Percentiles rank a stretch among this genome's conserved stretches.
phyloP scores from a whole-genome alignment of 768 basidiomycete species.

The Lentinula guzmanii region DNA sequence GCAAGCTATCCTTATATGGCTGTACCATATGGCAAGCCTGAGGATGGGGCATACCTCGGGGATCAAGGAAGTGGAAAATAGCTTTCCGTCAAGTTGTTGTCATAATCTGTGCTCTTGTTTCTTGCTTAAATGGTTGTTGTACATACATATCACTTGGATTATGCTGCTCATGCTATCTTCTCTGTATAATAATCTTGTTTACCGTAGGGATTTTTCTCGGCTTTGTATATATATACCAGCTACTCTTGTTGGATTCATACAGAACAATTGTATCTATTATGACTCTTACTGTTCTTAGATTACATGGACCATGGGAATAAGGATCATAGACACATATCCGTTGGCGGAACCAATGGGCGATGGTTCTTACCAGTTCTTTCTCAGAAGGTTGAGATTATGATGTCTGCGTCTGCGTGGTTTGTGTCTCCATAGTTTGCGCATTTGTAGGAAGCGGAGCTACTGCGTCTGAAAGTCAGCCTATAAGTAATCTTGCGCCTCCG shows the following conservation, averaged over 20 bases:
- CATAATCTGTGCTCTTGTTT: background rate
- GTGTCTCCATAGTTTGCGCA: too few relatives aligned
- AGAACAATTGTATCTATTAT: background rate
- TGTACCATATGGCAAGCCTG: background rate
- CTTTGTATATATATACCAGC: background rate
- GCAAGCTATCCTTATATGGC: background rate
- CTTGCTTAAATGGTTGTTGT: background rate
- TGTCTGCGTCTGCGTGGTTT: too few relatives aligned
- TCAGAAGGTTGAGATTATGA: too few relatives aligned
- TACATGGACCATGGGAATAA: too few relatives aligned
- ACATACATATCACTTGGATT: background rate
- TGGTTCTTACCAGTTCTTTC: too few relatives aligned
- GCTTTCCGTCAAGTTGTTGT: background rate
- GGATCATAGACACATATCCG: too few relatives aligned
- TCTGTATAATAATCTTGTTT: background rate
- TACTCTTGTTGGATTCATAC: background rate
- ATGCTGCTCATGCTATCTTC: background rate
- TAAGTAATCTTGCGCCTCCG: too few relatives aligned
- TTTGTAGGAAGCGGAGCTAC: too few relatives aligned
- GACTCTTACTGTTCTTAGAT: too few relatives aligned
- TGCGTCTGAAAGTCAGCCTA: too few relatives aligned
- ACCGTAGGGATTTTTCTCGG: background rate
- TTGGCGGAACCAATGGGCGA: too few relatives aligned
- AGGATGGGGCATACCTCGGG: background rate
- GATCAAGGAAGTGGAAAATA: background rate